Evolutionary conservation across 495 filamentous ascomycete species (phyloP).

Genomic region (Tuber calosporum): DNA sequence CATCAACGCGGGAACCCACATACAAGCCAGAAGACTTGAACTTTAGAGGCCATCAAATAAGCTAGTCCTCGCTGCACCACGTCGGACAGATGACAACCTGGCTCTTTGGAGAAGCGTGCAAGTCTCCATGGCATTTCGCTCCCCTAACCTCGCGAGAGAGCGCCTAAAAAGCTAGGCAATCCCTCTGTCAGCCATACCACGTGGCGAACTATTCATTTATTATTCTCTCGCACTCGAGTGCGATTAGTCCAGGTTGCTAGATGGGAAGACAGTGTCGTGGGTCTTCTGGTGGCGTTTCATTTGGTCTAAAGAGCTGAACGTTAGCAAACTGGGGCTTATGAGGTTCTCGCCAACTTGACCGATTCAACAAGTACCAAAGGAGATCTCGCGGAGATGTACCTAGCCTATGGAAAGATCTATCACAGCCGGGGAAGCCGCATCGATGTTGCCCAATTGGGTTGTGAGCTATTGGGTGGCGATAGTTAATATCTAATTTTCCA

Average conservation of each 20-base stretch:
- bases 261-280: slow-evolving; percentile 26
- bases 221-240: neutral
- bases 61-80: neutral
- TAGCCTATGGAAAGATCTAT: slow-evolving; percentile 51
- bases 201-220: neutral
- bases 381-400: slow-evolving; percentile 51
- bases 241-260: neutral
- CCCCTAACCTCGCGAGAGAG: neutral
- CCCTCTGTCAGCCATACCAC: neutral
- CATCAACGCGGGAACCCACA: slow-evolving; percentile 2
- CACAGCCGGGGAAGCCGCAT: slow-evolving; percentile 48
- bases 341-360: neutral
- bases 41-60: neutral
- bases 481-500: slow-evolving; percentile 49
- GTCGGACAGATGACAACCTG: neutral
- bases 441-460: slow-evolving; percentile 46
- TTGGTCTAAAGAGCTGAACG: slow-evolving; percentile 28
- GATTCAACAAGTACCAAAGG: slow-evolving; percentile 9
- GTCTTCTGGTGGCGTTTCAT: slow-evolving; percentile 42
- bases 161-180: neutral
- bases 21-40: neutral
- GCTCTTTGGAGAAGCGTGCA: neutral
- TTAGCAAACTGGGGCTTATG: slow-evolving; percentile 19
- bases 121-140: neutral
- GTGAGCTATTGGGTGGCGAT: slow-evolving; percentile 50